Conservation (phyloP, 140 eudicot species). For the Artemisia princeps region DNA sequence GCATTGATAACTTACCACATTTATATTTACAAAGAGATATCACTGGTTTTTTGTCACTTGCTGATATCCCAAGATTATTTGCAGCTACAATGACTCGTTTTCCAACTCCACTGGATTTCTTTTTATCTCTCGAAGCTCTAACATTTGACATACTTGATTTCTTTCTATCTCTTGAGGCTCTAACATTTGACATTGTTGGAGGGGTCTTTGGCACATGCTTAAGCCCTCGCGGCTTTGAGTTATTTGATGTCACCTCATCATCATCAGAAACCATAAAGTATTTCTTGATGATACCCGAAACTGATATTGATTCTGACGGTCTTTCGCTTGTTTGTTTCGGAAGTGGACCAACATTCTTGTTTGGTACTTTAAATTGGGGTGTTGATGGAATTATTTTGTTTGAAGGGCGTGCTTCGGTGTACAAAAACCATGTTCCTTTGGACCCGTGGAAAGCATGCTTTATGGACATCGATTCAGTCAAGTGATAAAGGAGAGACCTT, state of each 20-base stretch:
- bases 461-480: slow-evolving; percentile 55
- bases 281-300: slow-evolving; percentile 64
- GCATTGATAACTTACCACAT: slow-evolving; percentile 15
- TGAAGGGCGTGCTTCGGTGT: slow-evolving; percentile 27
- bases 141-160: slow-evolving; percentile 17
- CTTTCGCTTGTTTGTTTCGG: slow-evolving; percentile 21
- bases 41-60: slow-evolving; percentile 33
- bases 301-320: slow-evolving; percentile 41
- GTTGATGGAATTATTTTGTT: slow-evolving; percentile 2
- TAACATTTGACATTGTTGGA: slow-evolving; percentile 22
- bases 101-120: slow-evolving; percentile 41
- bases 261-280: slow-evolving; percentile 42
- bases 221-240: background rate
- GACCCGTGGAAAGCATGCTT: slow-evolving; percentile 45
- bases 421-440: slow-evolving; percentile 39
- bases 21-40: slow-evolving; percentile 35
- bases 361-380: slow-evolving; percentile 16
- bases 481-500: slow-evolving; percentile 45
- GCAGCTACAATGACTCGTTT: slow-evolving; percentile 46
- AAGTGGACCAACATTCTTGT: slow-evolving; percentile 9
- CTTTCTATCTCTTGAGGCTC: slow-evolving; percentile 15
- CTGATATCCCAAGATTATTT: slow-evolving; percentile 36
- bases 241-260: slow-evolving; percentile 46
- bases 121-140: slow-evolving; percentile 16
- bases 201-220: slow-evolving; percentile 24